These are phyloP conservation scores for Salix caprea DNA, from an alignment of 345 rosid genomes.

Conservation along the genomic window DNA sequence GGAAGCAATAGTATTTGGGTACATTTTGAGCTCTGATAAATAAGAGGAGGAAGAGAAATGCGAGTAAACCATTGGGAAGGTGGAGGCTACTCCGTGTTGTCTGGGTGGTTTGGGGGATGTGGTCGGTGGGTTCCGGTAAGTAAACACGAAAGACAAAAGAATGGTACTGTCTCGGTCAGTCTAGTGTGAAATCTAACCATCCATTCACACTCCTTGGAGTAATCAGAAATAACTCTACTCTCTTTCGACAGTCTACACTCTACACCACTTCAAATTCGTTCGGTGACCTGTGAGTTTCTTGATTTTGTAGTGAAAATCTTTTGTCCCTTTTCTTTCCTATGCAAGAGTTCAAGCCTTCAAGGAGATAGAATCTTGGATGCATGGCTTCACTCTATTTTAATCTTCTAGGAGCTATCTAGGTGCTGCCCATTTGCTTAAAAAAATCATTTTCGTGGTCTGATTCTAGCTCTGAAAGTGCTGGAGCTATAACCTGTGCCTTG, in stretches of 20 bases:
- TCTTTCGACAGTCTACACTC: background rate
- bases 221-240: background rate
- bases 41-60: background rate
- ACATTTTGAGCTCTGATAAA: background rate
- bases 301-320: background rate
- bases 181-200: background rate
- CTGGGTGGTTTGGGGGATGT: background rate
- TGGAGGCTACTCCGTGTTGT: background rate
- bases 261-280: background rate
- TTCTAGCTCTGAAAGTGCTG: background rate
- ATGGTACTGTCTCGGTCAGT: background rate
- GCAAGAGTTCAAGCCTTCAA: background rate
- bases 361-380: background rate
- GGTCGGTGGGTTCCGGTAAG: constrained; percentile 13
- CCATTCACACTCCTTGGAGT: background rate
- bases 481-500: background rate
- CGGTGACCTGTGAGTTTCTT: background rate
- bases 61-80: background rate
- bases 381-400: background rate
- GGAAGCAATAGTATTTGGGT: too few relatives aligned
- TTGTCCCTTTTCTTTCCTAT: background rate
- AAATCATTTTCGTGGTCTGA: background rate
- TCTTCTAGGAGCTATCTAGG: background rate
- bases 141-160: background rate
- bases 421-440: background rate